Conservation (phyloP, 148 eudicot species). For the Cornus kousa region DNA sequence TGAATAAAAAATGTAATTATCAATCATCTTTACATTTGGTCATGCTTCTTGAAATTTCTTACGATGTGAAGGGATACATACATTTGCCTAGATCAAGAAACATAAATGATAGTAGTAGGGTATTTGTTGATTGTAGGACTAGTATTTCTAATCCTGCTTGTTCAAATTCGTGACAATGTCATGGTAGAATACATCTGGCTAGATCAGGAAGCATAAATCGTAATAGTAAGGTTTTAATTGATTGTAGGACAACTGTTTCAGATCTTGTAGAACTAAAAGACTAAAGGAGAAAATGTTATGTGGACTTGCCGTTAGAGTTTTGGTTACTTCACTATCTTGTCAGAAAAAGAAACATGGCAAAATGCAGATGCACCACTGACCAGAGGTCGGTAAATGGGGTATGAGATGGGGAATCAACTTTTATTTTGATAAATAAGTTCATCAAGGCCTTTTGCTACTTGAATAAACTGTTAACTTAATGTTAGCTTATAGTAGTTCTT, state of each 20-base stretch:
- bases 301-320: no score
- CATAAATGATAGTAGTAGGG: neutral
- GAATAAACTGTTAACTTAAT: no score
- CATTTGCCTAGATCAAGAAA: neutral
- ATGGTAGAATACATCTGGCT: neutral
- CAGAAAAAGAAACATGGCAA: no score
- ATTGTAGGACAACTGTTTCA: neutral
- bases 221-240: neutral
- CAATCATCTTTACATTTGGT: neutral
- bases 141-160: neutral
- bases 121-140: neutral
- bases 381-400: no score
- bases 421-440: no score
- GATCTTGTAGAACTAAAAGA: neutral
- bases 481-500: no score
- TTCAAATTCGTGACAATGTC: neutral
- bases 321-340: no score
- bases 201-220: neutral
- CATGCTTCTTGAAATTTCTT: neutral
- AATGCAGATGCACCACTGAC: no score
- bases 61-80: neutral
- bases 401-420: no score
- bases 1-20: neutral
- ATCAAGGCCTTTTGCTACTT: no score
- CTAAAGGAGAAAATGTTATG: neutral